Evolutionary conservation across 495 filamentous ascomycete genomes (phyloP), one percentile per base, ranked within the genome.

Genomic region (Xylaria venustula): DNA sequence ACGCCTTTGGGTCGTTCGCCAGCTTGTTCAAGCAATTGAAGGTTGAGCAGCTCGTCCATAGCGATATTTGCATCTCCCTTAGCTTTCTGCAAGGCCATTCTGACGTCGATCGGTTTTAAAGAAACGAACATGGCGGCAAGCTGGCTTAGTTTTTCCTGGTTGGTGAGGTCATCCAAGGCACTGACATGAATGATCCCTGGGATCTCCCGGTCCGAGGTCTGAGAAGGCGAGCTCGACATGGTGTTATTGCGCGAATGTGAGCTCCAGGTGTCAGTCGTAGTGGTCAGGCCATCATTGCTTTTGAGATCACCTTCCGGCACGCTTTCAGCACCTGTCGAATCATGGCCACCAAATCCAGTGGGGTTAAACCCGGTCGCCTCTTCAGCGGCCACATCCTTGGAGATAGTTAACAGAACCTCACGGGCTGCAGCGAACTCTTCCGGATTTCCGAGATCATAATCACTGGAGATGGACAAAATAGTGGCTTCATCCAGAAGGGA

Each of bases 21-120:
- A 2, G 77, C 73, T 34, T 90, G 80, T 41, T 89, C 83, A 15
- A 97, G 85, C 68, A 85, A 90, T 9, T 86, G 81, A 6, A 88
- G 79, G 56, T 88, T 94, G 11, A 97, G 79, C 2, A 98, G 77
- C 48, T 91, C 87, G 69, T 98, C 92, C 63, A 95, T 87, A 1
- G 92, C 84, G 19, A 80, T 79, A n/a, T 80, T 79, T 19, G 87
- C 78, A 67, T 90, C 81, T 2, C 85, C 81, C 41, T 82, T 75
- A 46, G 76, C 82, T 61, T 90, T 88, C 66, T 84, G 83, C 47
- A 97, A 73, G 0, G 82, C 82, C 54, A 83, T 82, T 37, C 77
- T 74, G 17, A 96, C 79, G 46, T 88, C 85, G 60, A 88, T 85
- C 0, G 69, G 69, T 26, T 85, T 84, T 14, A 91, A 75, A 1